Evolutionary conservation across 2,329 filamentous ascomycete species (phyloP), one percentile per base, ranked within the genome.

Genomic region (Colletotrichum gigasporum): DNA sequence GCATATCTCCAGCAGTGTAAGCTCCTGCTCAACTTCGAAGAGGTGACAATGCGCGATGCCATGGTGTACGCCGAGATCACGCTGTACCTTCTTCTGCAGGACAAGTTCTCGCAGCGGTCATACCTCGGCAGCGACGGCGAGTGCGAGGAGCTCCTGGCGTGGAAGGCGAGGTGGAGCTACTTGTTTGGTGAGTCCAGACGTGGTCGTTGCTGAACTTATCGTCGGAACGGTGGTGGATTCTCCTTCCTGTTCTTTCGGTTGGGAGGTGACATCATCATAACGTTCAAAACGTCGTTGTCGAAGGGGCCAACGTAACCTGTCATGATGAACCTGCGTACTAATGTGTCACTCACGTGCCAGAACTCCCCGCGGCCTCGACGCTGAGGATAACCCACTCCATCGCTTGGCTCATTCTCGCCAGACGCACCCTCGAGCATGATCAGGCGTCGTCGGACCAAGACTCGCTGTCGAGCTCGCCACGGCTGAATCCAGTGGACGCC

Each of bases 11-110:
- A 75, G 14, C 78, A 80, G 51, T 80, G 78, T 37, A 76, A 79
- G 22, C 74, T 76, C 32, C 64, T 80, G 4, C 73, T 79, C 11
- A 78, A 71, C 48, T 80, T 80, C 56, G 77, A 78, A 45, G 74
- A 78, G 44, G 75, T 77, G 3, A 79, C 78, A 3, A 79, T 80
- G 71, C 75, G 76, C 30, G 78, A 80, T 30, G 75, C 73, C 2
- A 79, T 80, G 76, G 69, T 80, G 1, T 72, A 78, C 8, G 78
- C 78, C 2, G 78, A 80, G 53, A 77, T 79, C 18, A 70, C 73
- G 48, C 66, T 80, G 2, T 80, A 78, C 51, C 73, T 76, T 5
- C 68, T 69, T 2, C 67, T 80, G 2, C 77, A 78, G 41, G 70
- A 77, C 30, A 77, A 78, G 57, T 61, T 79, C 9, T 65, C 71